Evolutionary conservation across 768 basidiomycete genomes (phyloP).

Genomic region (Suillus subalutaceus): DNA sequence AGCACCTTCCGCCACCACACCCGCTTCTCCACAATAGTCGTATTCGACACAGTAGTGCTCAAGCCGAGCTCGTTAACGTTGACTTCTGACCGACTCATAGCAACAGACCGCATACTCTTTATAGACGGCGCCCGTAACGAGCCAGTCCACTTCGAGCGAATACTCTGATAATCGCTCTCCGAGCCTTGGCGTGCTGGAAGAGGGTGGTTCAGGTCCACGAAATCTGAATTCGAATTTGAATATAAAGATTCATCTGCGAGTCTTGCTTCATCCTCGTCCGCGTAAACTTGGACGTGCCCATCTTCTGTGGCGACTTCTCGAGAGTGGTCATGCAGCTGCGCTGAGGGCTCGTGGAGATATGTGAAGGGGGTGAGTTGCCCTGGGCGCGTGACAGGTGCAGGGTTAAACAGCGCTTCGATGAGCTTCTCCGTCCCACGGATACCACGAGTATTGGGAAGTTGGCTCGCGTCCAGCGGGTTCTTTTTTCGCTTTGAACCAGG

Average conservation of each 20-base stretch:
- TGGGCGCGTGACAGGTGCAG: constrained; percentile 46
- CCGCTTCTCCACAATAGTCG: constrained; percentile 21
- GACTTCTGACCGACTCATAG: constrained; percentile 12
- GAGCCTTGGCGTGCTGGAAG: constrained; percentile 5
- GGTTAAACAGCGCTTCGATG: constrained; percentile 83
- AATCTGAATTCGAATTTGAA: constrained; percentile 25
- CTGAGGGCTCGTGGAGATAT: constrained; percentile 34
- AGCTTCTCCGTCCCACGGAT: constrained; percentile 70
- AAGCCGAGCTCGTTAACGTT: constrained; percentile 3
- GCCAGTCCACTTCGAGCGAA: constrained; percentile 26
- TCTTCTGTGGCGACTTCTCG: background rate
- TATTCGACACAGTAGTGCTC: constrained; percentile 7
- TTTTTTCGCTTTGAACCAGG: constrained; percentile 22
- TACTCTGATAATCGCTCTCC: constrained; percentile 34
- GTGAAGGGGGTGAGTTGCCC: constrained; percentile 38
- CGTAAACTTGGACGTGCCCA: background rate
- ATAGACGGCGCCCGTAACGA: constrained; percentile 19
- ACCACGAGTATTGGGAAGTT: constrained; percentile 56
- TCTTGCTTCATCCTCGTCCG: constrained; percentile 2
- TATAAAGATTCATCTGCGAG: constrained; percentile 26
- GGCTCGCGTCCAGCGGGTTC: constrained; percentile 33
- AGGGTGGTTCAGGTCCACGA: constrained; percentile 12
- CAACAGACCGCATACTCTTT: constrained; percentile 21
- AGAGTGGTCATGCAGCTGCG: constrained; percentile 1
- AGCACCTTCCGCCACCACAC: constrained; percentile 37